A percentile compares a stretch with the other conserved stretches of the same genome.
These are phyloP conservation scores for Albizia julibrissin DNA, from an alignment of 306 rosid genomes.

Conservation along the genomic window DNA sequence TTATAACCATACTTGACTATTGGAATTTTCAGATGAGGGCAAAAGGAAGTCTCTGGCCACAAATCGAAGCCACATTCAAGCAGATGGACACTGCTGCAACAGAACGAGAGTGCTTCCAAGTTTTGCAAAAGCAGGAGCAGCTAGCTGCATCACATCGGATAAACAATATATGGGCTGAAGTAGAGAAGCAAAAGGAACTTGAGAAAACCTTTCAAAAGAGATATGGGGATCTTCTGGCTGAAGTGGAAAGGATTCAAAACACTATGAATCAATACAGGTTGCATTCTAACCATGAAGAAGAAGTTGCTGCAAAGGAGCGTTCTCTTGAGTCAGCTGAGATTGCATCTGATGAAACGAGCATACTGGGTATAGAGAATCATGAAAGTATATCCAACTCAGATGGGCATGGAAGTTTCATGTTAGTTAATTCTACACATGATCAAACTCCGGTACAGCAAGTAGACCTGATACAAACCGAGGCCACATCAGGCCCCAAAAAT, in stretches of 20 bases:
- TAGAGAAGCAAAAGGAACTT: constrained; percentile 84
- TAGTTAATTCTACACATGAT: constrained; percentile 31
- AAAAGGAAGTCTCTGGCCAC: constrained; percentile 78
- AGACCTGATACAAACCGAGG: constrained; percentile 29
- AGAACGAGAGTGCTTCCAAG: constrained; percentile 86
- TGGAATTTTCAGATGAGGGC: constrained; percentile 64
- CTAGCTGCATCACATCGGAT: constrained; percentile 79
- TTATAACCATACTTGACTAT: not conserved
- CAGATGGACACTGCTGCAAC: constrained; percentile 86
- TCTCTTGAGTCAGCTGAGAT: constrained; percentile 46
- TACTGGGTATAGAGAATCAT: constrained; percentile 34
- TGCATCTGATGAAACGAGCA: constrained; percentile 36
- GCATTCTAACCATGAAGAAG: constrained; percentile 56
- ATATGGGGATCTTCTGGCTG: constrained; percentile 67
- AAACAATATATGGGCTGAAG: constrained; percentile 70
- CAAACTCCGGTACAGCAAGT: constrained; percentile 42
- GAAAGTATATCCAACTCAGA: constrained; percentile 31
- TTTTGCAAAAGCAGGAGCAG: constrained; percentile 83
- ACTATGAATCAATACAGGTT: constrained; percentile 50
- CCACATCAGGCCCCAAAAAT: constrained; percentile 17
- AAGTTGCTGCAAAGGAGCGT: constrained; percentile 46
- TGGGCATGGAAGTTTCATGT: constrained; percentile 38
- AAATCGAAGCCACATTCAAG: constrained; percentile 84
- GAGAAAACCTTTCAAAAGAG: constrained; percentile 71
- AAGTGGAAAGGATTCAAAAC: constrained; percentile 55